Conservation (phyloP, 1,284 basidiomycete species). For the Agroathelia rolfsii region DNA sequence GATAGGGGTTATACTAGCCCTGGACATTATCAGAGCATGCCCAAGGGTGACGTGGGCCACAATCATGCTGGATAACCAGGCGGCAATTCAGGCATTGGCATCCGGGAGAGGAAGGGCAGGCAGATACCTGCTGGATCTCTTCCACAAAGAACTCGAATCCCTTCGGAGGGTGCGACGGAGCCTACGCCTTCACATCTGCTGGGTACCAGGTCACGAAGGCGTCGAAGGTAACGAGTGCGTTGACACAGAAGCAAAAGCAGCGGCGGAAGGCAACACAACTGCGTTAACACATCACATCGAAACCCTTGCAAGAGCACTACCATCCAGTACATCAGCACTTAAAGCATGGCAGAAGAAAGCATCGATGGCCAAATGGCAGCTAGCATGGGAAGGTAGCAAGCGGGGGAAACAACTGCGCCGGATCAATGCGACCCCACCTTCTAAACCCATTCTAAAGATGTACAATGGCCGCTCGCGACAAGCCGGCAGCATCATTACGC, state of each 20-base stretch:
- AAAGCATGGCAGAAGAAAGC: slow-evolving; percentile 8
- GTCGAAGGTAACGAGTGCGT: slow-evolving; percentile 14
- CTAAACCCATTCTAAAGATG: slow-evolving; percentile 11
- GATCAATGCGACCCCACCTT: slow-evolving; percentile 7
- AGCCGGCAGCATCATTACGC: slow-evolving; percentile 15
- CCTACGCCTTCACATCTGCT: slow-evolving; percentile 10
- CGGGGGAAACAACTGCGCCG: neutral
- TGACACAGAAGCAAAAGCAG: slow-evolving; percentile 12
- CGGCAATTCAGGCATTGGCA: slow-evolving; percentile 11
- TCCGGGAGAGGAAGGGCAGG: slow-evolving; percentile 8
- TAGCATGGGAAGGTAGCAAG: slow-evolving; percentile 8
- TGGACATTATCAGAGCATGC: slow-evolving; percentile 6
- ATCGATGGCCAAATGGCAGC: slow-evolving; percentile 6
- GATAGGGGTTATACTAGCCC: slow-evolving; percentile 10
- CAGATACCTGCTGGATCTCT: slow-evolving; percentile 12
- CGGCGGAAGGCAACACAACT: slow-evolving; percentile 9
- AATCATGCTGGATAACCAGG: slow-evolving; percentile 15
- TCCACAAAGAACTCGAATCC: slow-evolving; percentile 11
- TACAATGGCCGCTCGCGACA: slow-evolving; percentile 11
- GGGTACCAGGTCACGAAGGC: slow-evolving; percentile 15
- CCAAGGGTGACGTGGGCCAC: slow-evolving; percentile 2
- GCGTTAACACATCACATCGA: slow-evolving; percentile 9
- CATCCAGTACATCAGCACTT: slow-evolving; percentile 13
- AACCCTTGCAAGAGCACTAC: slow-evolving; percentile 9
- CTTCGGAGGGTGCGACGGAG: slow-evolving; percentile 1